phyloP scores from a whole-genome alignment of 2,329 filamentous ascomycete species.

The Aspergillus awamori region DNA sequence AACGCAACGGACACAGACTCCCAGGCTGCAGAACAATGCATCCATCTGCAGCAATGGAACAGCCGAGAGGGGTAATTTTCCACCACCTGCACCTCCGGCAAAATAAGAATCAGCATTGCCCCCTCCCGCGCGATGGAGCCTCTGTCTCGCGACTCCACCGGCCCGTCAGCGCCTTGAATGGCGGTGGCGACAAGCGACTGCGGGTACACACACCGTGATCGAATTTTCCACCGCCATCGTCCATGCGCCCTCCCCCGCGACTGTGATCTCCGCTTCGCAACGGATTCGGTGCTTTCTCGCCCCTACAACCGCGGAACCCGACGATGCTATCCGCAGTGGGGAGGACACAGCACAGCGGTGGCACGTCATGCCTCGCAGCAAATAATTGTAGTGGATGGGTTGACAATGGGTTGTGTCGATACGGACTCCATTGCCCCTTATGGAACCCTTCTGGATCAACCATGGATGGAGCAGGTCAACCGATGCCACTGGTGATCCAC shows the following conservation, averaged over 20 bases:
- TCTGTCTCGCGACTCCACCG: slow-evolving; percentile 2
- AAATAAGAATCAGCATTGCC: neutral
- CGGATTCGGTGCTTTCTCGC: neutral
- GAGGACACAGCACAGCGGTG: neutral
- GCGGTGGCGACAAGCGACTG: slow-evolving; percentile 1
- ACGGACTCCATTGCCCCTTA: neutral
- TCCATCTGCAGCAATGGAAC: neutral
- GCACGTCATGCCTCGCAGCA: neutral
- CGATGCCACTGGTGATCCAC: slow-evolving; percentile 17
- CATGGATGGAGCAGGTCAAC: slow-evolving; percentile 16
- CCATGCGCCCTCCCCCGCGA: neutral
- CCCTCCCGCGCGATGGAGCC: slow-evolving; percentile 1
- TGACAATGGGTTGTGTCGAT: neutral
- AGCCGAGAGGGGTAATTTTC: neutral
- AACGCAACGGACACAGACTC: neutral
- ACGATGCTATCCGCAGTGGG: neutral
- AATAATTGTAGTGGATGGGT: neutral
- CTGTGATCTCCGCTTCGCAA: neutral
- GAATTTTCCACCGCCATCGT: neutral
- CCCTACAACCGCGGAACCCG: neutral
- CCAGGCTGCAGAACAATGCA: neutral
- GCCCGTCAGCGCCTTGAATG: neutral
- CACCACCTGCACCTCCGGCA: neutral
- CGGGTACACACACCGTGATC: neutral
- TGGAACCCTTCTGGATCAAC: slow-evolving; percentile 11